phyloP scores from a whole-genome alignment of 129 eudicot species.

The Sambucus nigra region DNA sequence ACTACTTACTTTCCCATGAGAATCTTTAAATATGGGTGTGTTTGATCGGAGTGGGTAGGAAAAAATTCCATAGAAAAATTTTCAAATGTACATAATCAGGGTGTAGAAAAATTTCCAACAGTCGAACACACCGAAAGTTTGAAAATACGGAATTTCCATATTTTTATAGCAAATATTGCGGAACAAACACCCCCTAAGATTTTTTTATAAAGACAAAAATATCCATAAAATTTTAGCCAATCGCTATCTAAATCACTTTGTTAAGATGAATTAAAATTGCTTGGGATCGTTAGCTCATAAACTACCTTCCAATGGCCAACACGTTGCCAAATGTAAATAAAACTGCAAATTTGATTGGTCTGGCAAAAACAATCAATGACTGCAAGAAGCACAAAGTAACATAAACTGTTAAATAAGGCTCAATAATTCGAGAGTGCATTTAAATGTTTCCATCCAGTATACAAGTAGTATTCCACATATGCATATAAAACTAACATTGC shows the following conservation, averaged over 20 bases:
- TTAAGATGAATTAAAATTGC: neutral
- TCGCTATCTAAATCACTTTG: neutral
- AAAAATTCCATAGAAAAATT: too few species aligned
- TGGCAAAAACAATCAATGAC: conserved; percentile 70
- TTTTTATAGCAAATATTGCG: too few species aligned
- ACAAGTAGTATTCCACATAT: neutral
- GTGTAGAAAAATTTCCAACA: too few species aligned
- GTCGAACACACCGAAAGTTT: too few species aligned
- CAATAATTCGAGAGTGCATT: neutral
- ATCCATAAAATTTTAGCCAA: neutral
- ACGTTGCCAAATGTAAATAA: conserved; percentile 84
- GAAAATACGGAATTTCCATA: too few species aligned
- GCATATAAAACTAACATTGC: neutral
- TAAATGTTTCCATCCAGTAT: neutral
- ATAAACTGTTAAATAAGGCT: conserved; percentile 13
- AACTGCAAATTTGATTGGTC: conserved; percentile 87
- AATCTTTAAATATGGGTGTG: too few species aligned
- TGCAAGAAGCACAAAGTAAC: conserved; percentile 29
- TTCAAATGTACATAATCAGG: too few species aligned
- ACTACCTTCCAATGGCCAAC: conserved; percentile 92
- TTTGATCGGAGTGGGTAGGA: too few species aligned
- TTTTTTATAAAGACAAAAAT: neutral
- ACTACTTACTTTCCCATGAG: too few species aligned
- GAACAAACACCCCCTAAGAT: neutral
- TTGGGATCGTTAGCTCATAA: neutral